phyloP scores from a whole-genome alignment of 2,329 filamentous ascomycete genomes.

The Lecanicillium sp. region DNA sequence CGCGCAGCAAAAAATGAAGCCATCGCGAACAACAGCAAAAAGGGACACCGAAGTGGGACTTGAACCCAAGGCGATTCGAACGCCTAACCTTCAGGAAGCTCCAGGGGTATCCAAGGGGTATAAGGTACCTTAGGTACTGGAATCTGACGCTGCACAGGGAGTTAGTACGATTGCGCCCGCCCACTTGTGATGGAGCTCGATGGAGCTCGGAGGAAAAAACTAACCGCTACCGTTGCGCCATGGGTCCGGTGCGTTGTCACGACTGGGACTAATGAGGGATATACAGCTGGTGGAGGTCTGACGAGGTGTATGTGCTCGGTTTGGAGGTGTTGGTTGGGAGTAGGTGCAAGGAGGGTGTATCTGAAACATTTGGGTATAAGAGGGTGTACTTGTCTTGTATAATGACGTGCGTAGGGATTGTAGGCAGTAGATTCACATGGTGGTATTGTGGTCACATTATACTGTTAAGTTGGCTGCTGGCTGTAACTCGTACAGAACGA shows the following conservation, averaged over 20 bases:
- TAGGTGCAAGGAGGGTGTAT: no score
- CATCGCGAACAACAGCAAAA: background rate
- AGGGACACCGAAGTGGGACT: background rate
- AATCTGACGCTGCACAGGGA: background rate
- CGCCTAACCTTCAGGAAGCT: background rate
- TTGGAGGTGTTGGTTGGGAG: no score
- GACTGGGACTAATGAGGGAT: background rate
- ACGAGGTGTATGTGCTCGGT: no score
- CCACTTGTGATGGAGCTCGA: no score
- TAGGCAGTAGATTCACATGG: no score
- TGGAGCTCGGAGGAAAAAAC: background rate
- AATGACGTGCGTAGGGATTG: no score
- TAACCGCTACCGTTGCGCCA: conserved; percentile 1
- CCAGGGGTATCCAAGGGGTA: background rate
- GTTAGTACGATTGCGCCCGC: background rate
- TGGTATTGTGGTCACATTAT: no score
- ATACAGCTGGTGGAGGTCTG: background rate
- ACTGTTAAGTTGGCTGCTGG: no score
- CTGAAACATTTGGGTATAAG: no score
- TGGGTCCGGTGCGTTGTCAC: background rate
- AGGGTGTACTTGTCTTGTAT: no score
- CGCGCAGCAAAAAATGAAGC: no score
- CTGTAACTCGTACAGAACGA: no score
- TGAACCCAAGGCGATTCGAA: conserved; percentile 3
- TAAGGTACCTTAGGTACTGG: background rate